These are phyloP conservation scores for Dendrobium nobile DNA, from an alignment of 106 monocot species.

Conservation along the genomic window DNA sequence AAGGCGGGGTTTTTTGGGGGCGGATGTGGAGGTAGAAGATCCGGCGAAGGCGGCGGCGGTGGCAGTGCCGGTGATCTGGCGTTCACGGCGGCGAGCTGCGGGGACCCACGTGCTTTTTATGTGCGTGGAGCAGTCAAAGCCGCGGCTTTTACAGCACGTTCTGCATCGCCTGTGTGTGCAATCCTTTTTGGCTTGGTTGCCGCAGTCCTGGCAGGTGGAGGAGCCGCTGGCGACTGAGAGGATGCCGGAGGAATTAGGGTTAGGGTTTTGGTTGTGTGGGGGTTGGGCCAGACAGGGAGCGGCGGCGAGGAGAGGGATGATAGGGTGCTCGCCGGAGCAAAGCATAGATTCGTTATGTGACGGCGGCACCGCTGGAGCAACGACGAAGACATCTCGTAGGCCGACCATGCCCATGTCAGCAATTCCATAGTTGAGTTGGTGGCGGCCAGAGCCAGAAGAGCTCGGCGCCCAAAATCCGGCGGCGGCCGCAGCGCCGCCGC, in stretches of 20 bases:
- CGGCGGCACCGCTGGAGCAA: slow-evolving; percentile 36
- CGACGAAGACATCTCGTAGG: slow-evolving; percentile 46
- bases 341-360: slow-evolving; percentile 14
- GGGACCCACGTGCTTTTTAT: slow-evolving; percentile 86
- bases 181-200: slow-evolving; percentile 86
- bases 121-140: slow-evolving; percentile 68
- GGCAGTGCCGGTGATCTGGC: slow-evolving; percentile 17
- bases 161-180: slow-evolving; percentile 61
- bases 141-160: slow-evolving; percentile 76
- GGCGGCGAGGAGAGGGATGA: slow-evolving; percentile 47
- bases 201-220: slow-evolving; percentile 66
- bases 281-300: slow-evolving; percentile 38
- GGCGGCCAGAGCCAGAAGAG: slow-evolving; percentile 7
- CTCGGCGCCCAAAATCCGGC: slow-evolving; percentile 12
- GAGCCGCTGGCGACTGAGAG: neutral
- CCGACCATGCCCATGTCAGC: slow-evolving; percentile 57
- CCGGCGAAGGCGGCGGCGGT: slow-evolving; percentile 4
- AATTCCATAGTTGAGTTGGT: slow-evolving; percentile 40
- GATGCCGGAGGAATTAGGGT: slow-evolving; percentile 28
- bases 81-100: slow-evolving; percentile 65
- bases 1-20: slow-evolving; percentile 51
- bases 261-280: slow-evolving; percentile 18
- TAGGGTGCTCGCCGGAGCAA: slow-evolving; percentile 26
- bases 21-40: slow-evolving; percentile 27
- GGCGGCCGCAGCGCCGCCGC: slow-evolving; percentile 1